Percentiles rank a stretch among this genome's conserved stretches.
Conservation (phyloP, 2,329 filamentous ascomycete species). For the Neospermospora avenae region DNA sequence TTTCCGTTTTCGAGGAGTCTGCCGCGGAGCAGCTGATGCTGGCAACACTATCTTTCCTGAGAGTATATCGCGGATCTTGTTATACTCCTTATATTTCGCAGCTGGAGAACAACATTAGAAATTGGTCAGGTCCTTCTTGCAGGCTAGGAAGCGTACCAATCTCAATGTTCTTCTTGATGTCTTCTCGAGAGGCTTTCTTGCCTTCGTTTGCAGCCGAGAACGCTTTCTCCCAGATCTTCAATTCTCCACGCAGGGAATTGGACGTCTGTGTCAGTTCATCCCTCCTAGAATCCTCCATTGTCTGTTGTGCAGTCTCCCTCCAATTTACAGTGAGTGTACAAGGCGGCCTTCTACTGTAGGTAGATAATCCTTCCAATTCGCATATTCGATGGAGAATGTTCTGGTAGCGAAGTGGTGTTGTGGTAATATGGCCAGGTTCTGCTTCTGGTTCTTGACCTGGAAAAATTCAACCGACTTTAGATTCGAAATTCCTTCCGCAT, state of each 20-base stretch:
- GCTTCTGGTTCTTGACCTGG: no score
- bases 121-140: not conserved
- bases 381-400: no score
- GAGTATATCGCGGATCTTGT: conserved; percentile 58
- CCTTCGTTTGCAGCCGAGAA: conserved; percentile 63
- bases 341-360: not conserved
- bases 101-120: conserved; percentile 17
- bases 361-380: not conserved
- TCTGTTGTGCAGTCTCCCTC: not conserved
- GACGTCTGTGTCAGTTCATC: conserved; percentile 35
- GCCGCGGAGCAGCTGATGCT: conserved; percentile 25
- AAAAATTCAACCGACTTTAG: not conserved
- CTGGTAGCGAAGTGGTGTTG: no score
- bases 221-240: conserved; percentile 71
- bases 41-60: conserved; percentile 48
- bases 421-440: no score
- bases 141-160: conserved; percentile 55
- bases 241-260: conserved; percentile 58
- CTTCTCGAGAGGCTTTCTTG: conserved; percentile 66
- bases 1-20: conserved; percentile 39
- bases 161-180: conserved; percentile 69
- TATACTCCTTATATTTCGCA: conserved; percentile 73
- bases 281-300: conserved; percentile 28
- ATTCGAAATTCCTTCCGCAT: not conserved
- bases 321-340: not conserved